Evolutionary conservation across 1,284 basidiomycete genomes (phyloP).

Genomic region (Golubevia pallescens): DNA sequence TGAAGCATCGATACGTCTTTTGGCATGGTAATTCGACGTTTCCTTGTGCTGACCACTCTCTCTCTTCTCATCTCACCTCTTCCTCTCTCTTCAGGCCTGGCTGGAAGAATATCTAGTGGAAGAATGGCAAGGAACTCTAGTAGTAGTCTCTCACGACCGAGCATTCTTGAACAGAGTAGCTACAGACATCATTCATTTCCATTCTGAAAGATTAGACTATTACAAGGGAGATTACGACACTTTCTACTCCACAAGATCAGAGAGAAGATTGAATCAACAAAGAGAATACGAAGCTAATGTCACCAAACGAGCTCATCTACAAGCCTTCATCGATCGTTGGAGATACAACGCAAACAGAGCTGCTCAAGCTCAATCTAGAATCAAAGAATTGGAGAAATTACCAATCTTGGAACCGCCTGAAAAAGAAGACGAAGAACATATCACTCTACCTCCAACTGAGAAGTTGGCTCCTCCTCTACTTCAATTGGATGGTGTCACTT

Average conservation of each 20-base stretch:
- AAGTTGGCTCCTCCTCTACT: constrained; percentile 96
- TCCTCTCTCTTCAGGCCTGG: constrained; percentile 55
- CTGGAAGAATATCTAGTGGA: constrained; percentile 85
- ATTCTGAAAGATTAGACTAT: constrained; percentile 91
- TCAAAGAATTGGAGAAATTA: constrained; percentile 97
- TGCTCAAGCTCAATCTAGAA: constrained; percentile 91
- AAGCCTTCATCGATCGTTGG: constrained; percentile 97
- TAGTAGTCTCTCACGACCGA: constrained; percentile 98
- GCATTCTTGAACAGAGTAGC: constrained; percentile 97
- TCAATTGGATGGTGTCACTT: constrained; percentile 88
- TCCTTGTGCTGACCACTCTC: neutral
- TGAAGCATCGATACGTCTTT: constrained; percentile 29
- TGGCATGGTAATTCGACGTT: neutral
- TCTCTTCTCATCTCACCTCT: neutral
- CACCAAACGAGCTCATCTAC: constrained; percentile 90
- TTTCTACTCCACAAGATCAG: constrained; percentile 98
- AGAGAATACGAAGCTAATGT: constrained; percentile 96
- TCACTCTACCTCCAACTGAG: constrained; percentile 72
- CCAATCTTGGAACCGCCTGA: constrained; percentile 92
- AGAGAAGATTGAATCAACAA: constrained; percentile 85
- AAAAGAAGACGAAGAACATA: constrained; percentile 48
- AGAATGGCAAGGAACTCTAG: constrained; percentile 90
- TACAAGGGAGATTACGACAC: constrained; percentile 90
- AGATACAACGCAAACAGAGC: constrained; percentile 83
- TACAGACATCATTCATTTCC: constrained; percentile 94